Evolutionary conservation across 2,329 filamentous ascomycete genomes (phyloP), one percentile per base, ranked within the genome.

Genomic region (Bipolaris gigantea): DNA sequence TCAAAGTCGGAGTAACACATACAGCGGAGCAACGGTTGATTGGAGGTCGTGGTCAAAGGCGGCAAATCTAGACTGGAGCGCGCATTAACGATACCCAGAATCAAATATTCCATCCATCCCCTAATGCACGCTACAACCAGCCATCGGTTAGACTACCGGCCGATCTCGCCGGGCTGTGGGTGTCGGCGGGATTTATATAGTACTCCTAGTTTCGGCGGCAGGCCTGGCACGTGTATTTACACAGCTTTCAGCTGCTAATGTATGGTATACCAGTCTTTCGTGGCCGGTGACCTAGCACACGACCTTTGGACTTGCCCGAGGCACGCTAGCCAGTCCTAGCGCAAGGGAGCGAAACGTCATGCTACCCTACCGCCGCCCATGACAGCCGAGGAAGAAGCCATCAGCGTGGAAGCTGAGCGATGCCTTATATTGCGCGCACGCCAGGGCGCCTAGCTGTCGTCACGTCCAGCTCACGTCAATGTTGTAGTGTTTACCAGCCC

Each of bases 1-100:
- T 55, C 61, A 18, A 72, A 72, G 54, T 53, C 55, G 46, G 68
- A 70, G 36, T 69, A 53, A 61, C 41, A 16, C 36, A 38, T 41
- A 18, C 36, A 38, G 36, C 33, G n/a, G 40, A 47, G 30, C 41
- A 48, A 34, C 27, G 23, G n/a, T 46, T 36, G 46, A 27, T 36
- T 54, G 42, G 47, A 43, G 48, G 15, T 36, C 45, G 48, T 57
- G 25, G 15, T 50, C 30, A 49, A 33, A 54, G 27, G 35, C 50
- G 42, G 49, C 43, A 40, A 42, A 53, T 55, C 51, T 48, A 55
- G 56, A 46, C 35, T 56, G 47, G 44, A 57, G 53, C 47, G 49
- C 53, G 58, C 61, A 60, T 63, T 53, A 53, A 64, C 55, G 63
- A 67, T 67, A 67, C 65, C 64, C 59, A 53, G 54, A 56, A 57